Base-by-base conservation (phyloP, 441 rosid genomes). In the Mallotus repandus region DNA sequence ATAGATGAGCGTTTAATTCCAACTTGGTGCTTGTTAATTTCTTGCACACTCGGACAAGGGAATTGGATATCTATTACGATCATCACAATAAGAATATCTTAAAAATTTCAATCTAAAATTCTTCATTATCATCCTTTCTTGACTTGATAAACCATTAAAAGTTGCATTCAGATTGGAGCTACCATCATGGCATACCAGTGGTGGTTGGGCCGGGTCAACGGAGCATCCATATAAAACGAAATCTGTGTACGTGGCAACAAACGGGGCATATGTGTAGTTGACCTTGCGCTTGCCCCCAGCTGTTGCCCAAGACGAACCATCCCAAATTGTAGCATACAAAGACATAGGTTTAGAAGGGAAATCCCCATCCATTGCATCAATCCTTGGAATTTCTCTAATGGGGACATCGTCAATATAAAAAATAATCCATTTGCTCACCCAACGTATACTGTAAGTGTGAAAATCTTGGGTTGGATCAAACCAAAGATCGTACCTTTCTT, bases 331-430 rank as follows among this genome's bases (percentile, higher is more conserved):
- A 35, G 93, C 92, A 72, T 91, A 95, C 65, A 91, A 74, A 41
- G 96, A 86, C 99, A 94, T 94, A 11, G 98, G 97, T 79, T 95
- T 95, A 7, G 98, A 85, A 1, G 98, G 99, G 69, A 91, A 95
- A 77, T 90, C 90, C 5, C 90, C 92, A 0, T 91, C 90, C 98
- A 89, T 90, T 0, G 91, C 78, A 8, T 55, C 78, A 8, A 84
- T 82, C 67, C 97, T 89, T 73, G 75, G 86, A 7, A 88, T 82
- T 80, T 93, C 93, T 73, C 98, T 83, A 15, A 96, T 86, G 0
- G 98, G 92, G 57, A 92, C 67, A 72, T 76, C 67, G 63, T 95
- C 98, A 18, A 95, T 83, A 22, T 78, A 91, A 79, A 95, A 95
- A 50, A 78, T 52, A 48, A 70, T 63, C 22, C 54, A 50, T 12